Conservation (phyloP, 352 stramenopile species). For the Lagenidium giganteum region DNA sequence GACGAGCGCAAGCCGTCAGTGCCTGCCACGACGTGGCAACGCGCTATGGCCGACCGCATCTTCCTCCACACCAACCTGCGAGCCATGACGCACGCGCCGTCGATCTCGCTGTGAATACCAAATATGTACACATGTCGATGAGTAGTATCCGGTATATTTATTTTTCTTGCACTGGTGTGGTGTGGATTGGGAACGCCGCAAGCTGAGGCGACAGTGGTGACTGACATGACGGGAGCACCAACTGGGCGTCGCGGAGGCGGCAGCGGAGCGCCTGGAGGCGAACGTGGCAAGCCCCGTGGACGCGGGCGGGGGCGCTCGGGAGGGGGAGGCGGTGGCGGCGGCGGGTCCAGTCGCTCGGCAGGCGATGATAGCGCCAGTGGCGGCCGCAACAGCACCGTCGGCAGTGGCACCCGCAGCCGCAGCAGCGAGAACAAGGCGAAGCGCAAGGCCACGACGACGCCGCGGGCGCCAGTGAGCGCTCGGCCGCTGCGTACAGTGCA, state of each 20-base stretch:
- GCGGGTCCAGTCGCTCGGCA: not conserved
- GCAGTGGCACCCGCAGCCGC: not conserved
- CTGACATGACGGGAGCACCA: not conserved
- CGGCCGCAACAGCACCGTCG: not conserved
- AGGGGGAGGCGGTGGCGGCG: constrained; percentile 1
- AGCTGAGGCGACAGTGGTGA: not conserved
- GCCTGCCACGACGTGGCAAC: too few relatives aligned
- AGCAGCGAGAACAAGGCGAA: not conserved
- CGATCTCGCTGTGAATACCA: too few relatives aligned
- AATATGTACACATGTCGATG: too few relatives aligned
- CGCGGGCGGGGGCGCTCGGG: not conserved
- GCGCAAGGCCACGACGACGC: too few relatives aligned
- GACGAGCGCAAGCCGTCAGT: too few relatives aligned
- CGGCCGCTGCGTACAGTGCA: constrained; percentile 28
- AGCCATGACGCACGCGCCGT: too few relatives aligned
- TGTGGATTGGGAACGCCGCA: not conserved
- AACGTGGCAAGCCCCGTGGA: not conserved
- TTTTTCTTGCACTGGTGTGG: not conserved
- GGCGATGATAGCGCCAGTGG: not conserved
- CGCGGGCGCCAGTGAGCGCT: too few relatives aligned
- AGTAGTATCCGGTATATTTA: too few relatives aligned
- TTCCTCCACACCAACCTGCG: too few relatives aligned
- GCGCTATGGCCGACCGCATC: too few relatives aligned
- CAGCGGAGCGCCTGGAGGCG: not conserved
- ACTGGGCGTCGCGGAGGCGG: not conserved